Percentiles rank a stretch among this genome's conserved stretches.
These are phyloP conservation scores for Henningerozyma blattae DNA, from an alignment of 805 yeast genomes.

Conservation along the genomic window DNA sequence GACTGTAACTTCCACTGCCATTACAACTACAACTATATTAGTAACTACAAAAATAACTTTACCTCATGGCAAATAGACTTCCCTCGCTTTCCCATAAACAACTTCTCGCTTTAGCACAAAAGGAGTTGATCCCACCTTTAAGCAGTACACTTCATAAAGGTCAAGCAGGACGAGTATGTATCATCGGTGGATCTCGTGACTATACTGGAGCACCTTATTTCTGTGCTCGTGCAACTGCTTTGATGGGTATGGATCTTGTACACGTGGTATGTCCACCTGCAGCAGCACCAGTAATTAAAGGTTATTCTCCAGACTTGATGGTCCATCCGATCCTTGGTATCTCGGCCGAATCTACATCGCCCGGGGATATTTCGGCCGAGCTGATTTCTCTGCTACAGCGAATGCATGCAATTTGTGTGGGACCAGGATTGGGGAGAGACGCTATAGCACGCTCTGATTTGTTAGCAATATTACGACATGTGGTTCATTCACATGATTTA, in stretches of 20 bases:
- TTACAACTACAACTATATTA: no score
- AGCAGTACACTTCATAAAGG: constrained; percentile 71
- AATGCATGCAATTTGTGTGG: constrained; percentile 74
- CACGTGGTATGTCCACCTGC: constrained; percentile 76
- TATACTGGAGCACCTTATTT: constrained; percentile 97
- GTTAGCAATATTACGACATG: constrained; percentile 39
- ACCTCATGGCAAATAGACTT: no score
- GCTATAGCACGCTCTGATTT: constrained; percentile 48
- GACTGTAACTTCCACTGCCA: no score
- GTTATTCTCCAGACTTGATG: constrained; percentile 89
- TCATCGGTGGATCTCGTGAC: constrained; percentile 91
- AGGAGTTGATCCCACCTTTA: constrained; percentile 61
- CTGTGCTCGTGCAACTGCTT: constrained; percentile 72
- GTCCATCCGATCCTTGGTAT: constrained; percentile 77
- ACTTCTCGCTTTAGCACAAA: constrained; percentile 36
- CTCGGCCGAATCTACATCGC: no score
- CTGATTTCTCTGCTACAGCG: constrained; percentile 45
- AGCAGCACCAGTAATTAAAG: constrained; percentile 74
- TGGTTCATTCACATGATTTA: constrained; percentile 30
- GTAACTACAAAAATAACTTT: no score
- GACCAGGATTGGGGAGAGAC: constrained; percentile 93
- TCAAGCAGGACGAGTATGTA: constrained; percentile 82
- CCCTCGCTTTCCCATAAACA: constrained; percentile 32
- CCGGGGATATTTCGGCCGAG: constrained; percentile 41
- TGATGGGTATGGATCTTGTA: constrained; percentile 78